A percentile compares a stretch with the other conserved stretches of the same genome.
These are phyloP conservation scores for Sordariomycetes sp. DNA, from an alignment of 2,329 filamentous ascomycete species.

Conservation along the genomic window DNA sequence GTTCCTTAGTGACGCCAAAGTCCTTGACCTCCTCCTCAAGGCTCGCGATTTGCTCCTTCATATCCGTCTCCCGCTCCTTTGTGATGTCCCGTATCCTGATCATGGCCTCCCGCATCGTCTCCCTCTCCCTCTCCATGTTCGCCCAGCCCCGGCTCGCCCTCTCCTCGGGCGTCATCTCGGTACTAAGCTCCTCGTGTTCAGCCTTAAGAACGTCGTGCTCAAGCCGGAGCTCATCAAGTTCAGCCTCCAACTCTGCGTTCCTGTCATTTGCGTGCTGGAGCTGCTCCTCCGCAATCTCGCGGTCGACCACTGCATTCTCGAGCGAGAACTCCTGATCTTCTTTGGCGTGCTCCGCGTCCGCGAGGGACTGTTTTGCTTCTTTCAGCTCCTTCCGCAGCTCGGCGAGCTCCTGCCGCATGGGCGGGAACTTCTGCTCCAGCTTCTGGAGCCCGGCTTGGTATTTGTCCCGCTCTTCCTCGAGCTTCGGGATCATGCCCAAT, in stretches of 20 bases:
- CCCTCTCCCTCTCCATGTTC: conserved; percentile 83
- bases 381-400: conserved; percentile 68
- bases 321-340: conserved; percentile 75
- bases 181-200: conserved; percentile 72
- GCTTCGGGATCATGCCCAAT: conserved; percentile 61
- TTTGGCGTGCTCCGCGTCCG: conserved; percentile 55
- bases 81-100: conserved; percentile 76
- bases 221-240: conserved; percentile 71
- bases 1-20: conserved; percentile 49
- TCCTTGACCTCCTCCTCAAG: conserved; percentile 64
- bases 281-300: conserved; percentile 92
- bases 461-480: conserved; percentile 64
- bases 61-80: conserved; percentile 69
- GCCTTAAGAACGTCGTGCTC: conserved; percentile 79
- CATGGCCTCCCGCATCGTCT: conserved; percentile 74
- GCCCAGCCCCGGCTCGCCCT: conserved; percentile 77
- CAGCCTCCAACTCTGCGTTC: conserved; percentile 61
- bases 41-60: conserved; percentile 60
- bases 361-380: conserved; percentile 46
- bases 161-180: conserved; percentile 81
- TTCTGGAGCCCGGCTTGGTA: conserved; percentile 82
- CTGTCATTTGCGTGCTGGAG: conserved; percentile 73
- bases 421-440: conserved; percentile 76
- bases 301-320: conserved; percentile 78
- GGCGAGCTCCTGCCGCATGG: conserved; percentile 65